Evolutionary conservation across 495 filamentous ascomycete species (phyloP), one percentile per base, ranked within the genome.

Genomic region (Lasiosphaeria hispida): DNA sequence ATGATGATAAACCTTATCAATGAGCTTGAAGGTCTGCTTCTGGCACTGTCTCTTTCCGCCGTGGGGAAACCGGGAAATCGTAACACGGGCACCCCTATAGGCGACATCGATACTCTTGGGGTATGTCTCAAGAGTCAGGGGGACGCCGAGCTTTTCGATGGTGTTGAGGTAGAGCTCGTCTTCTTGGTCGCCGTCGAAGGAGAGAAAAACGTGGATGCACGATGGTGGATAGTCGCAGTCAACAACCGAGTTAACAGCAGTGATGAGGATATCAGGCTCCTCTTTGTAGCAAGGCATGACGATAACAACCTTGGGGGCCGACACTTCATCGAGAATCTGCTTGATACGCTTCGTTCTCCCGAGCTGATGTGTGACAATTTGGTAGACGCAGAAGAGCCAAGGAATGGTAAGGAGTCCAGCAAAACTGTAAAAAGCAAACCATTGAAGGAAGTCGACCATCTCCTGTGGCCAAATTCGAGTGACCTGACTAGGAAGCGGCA

Each of bases 231-330:
- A 98, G 56, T 97, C 93, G 75, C 92, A 95, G 61, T 93, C 87
- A 18, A 96, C 92, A 10, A 97, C 87, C 0, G 93, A 97, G 70
- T 96, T 86, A 49, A 97, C 82, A 3, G 94, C 95, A 34, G 90
- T 88, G 49, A 97, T 77, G 58, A 97, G 74, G n/a, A 95, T 77
- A 0, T 87, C 87, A 2, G 92, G 89, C 7, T 89, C 85, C 71
- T 98, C 94, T 69, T 96, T 96, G 75, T 96, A 97, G 63, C 91
- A 94, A 3, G 94, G 94, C 91, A 98, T 97, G 42, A 97, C 88
- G 53, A 97, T 91, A 41, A 97, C 92, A 7, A 95, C 91, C 71
- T 97, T 98, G 0, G 94, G 94, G 1, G 94, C 93, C 7, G 87
- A 88, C 0, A 79, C 73, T 63, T 96, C 91, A 68, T 97, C 90